Base-by-base conservation (phyloP, 192 early-diverging fungal genomes). In the Backusella luteola region DNA sequence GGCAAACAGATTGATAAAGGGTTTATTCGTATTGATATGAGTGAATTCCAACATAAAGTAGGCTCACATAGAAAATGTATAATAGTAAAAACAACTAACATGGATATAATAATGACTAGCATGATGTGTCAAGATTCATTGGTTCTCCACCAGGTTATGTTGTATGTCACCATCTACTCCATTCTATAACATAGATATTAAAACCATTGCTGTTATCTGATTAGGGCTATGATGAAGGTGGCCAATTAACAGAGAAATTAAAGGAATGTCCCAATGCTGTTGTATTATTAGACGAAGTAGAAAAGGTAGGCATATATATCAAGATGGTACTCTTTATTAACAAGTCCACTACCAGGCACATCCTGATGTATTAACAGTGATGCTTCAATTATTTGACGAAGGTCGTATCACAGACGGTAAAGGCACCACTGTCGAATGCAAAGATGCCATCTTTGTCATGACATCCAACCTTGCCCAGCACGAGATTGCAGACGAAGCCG, bases 371-470 rank as follows among this genome's bases (percentile, higher is more conserved):
- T 39, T 85, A 5, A 84, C 83, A 8, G 71, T 85, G 29, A 84
- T 84, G 80, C 69, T 85, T 29, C 83, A 84, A 74, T 26, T 85
- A 7, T 85, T 85, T 42, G 84, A 85, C 41, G 84, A 85, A 69
- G 84, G 84, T 2, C 78, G 80, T 11, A 56, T 85, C 29, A 85
- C 84, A 19, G 84, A 85, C 44, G 84, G 84, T 34, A 85, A 85
- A 63, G 84, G 84, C 15, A 76, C 79, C 4, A 85, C 84, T 17
- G 84, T 85, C 1, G 76, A 81, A 71, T 84, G 83, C 35, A 84
- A 81, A 41, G 84, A 84, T 73, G 84, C 84, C 3, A 85, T 85
- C 19, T 85, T 85, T 67, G 66, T 85, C 74, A 83, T 85, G 79
- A 85, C 84, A 12, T 84, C 82, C 41, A 85, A 85, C 49, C 67